Evolutionary conservation across 1,139 yeast genomes (phyloP), one percentile per base, ranked within the genome.

Genomic region (Wickerhamomyces sp.): DNA sequence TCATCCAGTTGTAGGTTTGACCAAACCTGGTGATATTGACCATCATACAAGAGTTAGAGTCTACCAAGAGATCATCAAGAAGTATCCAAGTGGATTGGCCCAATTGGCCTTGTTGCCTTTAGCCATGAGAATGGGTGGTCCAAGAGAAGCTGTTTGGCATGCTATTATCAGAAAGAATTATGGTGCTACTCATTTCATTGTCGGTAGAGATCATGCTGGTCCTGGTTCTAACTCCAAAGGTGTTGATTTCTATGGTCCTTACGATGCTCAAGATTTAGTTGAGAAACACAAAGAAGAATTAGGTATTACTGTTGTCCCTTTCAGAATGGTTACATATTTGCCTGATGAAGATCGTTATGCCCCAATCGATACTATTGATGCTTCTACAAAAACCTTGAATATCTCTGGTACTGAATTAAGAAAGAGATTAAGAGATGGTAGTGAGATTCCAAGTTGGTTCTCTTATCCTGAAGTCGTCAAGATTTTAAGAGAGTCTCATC

Each of bases 71-170:
- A 82, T 91, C 58, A 79, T 91, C 66, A 86, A 90, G 67, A 84
- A 93, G 62, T 91, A 87, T 69, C 98, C 98, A 47, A 85, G 83
- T 51, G 96, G 96, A 47, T 83, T 91, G 77, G 98, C 97, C 11
- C 80, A 88, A 55, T 75, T 91, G 53, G 84, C 97, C 11, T 73
- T 91, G 55, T 75, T 91, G 62, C 98, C 98, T 15, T 75, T 91
- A 60, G 98, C 98, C 42, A 91, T 91, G 98, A 83, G 98, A 76
- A 91, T 91, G 98, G 97, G 95, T 51, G 98, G 98, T 67, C 97
- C 93, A 67, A 83, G 96, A 67, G 98, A 91, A 72, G 98, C 98
- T 33, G 85, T 91, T 45, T 91, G 98, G 98, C 98, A 91, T 66
- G 96, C 97, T 27, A 85, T 91, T 63, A 91, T 91, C 64, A 85